These are phyloP conservation scores for Phytopythium mirpurense DNA, from an alignment of 352 stramenopile species.

Conservation along the genomic window DNA sequence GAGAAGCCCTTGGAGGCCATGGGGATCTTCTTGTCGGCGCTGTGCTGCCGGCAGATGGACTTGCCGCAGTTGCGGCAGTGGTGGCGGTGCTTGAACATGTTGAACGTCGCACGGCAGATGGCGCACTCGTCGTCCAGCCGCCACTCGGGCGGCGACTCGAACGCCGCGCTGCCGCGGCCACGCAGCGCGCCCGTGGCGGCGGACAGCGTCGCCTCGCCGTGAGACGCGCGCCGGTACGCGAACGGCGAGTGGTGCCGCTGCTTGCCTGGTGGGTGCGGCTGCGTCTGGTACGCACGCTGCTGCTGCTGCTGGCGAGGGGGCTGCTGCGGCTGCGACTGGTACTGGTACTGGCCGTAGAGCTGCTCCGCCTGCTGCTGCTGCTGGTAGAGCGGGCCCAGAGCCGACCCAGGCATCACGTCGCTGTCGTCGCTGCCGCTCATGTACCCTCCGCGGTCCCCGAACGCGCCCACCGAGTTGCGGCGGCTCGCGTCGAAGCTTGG, in stretches of 20 bases:
- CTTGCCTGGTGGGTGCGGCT: background rate
- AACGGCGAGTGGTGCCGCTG: constrained; percentile 9
- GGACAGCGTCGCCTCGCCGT: background rate
- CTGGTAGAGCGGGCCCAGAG: background rate
- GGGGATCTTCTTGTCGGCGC: constrained; percentile 71
- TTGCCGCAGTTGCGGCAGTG: constrained; percentile 83
- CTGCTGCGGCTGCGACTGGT: background rate
- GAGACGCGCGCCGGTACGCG: constrained; percentile 6
- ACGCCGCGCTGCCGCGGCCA: constrained; percentile 9
- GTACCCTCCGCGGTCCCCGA: background rate
- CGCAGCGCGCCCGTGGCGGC: constrained; percentile 8
- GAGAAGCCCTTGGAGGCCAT: constrained; percentile 71
- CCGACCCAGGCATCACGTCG: background rate
- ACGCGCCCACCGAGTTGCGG: constrained; percentile 1
- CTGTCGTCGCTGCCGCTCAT: constrained; percentile 7
- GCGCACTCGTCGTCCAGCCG: constrained; percentile 73
- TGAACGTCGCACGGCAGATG: constrained; percentile 68
- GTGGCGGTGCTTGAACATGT: constrained; percentile 84
- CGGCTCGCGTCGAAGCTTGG: constrained; percentile 33
- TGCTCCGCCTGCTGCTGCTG: background rate
- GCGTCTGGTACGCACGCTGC: constrained; percentile 4
- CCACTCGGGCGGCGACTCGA: constrained; percentile 66
- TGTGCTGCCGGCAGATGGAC: constrained; percentile 80
- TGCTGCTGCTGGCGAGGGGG: background rate
- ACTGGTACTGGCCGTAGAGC: background rate